phyloP scores from a whole-genome alignment of 345 rosid genomes.

The Citrus inodora region DNA sequence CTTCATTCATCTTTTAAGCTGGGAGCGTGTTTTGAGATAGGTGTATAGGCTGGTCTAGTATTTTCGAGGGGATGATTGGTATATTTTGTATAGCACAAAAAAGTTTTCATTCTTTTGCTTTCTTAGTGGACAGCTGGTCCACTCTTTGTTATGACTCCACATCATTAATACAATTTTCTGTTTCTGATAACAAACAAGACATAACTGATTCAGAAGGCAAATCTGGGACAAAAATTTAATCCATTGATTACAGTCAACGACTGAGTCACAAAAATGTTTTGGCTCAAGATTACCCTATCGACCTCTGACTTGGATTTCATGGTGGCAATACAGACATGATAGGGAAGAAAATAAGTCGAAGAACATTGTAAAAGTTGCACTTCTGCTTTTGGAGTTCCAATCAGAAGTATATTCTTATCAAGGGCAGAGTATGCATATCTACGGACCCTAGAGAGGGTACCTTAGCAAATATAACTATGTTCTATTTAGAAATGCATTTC shows the following conservation, averaged over 20 bases:
- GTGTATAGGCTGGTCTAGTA: too few species aligned
- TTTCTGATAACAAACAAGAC: too few species aligned
- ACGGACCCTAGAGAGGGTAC: background rate
- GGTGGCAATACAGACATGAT: background rate
- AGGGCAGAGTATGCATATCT: background rate
- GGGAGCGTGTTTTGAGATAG: too few species aligned
- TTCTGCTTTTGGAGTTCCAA: background rate
- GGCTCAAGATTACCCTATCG: background rate
- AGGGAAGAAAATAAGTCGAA: background rate
- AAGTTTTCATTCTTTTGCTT: too few species aligned
- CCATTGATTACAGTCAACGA: background rate
- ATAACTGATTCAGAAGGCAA: background rate
- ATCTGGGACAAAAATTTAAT: background rate
- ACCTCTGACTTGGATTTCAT: background rate
- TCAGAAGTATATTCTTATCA: too few species aligned
- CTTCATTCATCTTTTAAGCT: too few species aligned
- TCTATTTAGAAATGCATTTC: background rate
- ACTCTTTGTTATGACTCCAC: too few species aligned
- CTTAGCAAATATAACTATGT: background rate
- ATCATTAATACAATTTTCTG: too few species aligned
- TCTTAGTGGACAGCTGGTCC: too few species aligned
- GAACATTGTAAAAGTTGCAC: background rate
- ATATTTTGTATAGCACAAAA: too few species aligned
- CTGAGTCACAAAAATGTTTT: background rate
- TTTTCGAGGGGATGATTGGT: too few species aligned